Percentiles rank a stretch among this genome's conserved stretches.
Evolutionary conservation across 2,329 filamentous ascomycete species (phyloP).

Genomic region (Macrophomina phaseolina): DNA sequence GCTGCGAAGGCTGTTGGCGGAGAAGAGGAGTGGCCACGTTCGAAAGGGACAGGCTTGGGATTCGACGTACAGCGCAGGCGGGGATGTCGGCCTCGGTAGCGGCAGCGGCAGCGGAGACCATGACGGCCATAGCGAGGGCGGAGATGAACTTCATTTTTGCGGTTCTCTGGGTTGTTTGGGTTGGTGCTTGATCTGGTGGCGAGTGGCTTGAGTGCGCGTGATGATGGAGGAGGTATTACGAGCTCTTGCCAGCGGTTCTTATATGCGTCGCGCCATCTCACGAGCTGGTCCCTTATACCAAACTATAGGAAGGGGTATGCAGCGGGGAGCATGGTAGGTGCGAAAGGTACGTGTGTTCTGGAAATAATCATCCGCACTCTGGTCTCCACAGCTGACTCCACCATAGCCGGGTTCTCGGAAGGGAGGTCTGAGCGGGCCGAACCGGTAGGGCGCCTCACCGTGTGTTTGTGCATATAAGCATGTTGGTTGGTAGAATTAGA

Average conservation of each 20-base stretch:
- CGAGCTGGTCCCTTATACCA: neutral
- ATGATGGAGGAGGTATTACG: neutral
- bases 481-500: neutral
- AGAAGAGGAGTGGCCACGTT: neutral
- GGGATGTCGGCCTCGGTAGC: slow-evolving; percentile 1
- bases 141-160: slow-evolving; percentile 10
- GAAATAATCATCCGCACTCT: slow-evolving; percentile 9
- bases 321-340: neutral
- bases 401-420: neutral
- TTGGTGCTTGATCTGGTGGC: neutral
- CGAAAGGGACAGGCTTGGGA: neutral
- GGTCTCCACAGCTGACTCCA: slow-evolving; percentile 2
- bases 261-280: neutral
- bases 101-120: slow-evolving; percentile 15
- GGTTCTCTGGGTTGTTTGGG: neutral
- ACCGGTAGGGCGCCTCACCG: neutral
- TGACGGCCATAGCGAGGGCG: slow-evolving; percentile 3
- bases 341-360: neutral
- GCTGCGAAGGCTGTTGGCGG: neutral
- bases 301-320: neutral
- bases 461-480: neutral
- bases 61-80: slow-evolving; percentile 2
- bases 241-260: neutral
- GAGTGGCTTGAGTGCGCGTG: neutral
- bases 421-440: slow-evolving; percentile 3